phyloP scores from a whole-genome alignment of 164 flowering plant species.

The Vitis amurensis region DNA sequence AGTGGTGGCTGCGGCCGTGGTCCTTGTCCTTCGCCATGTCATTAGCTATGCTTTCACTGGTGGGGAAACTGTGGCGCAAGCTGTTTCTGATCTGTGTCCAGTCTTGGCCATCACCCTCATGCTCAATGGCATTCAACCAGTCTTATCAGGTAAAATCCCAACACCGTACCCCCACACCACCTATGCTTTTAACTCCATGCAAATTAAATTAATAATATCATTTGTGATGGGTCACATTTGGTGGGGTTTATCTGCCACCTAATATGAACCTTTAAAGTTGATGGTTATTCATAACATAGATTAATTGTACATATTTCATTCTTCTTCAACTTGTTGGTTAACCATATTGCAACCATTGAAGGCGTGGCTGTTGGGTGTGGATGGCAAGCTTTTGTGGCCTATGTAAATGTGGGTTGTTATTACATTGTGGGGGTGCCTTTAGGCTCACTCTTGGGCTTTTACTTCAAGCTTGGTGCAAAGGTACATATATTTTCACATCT shows the following conservation, averaged over 20 bases:
- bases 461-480: conserved; percentile 36
- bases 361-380: conserved; percentile 52
- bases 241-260: too few relatives aligned
- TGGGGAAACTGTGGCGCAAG: conserved; percentile 26
- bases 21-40: conserved; percentile 22
- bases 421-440: conserved; percentile 35
- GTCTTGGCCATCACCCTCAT: conserved; percentile 23
- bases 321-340: too few relatives aligned
- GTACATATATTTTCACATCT: conserved; percentile 3
- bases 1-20: conserved; percentile 6
- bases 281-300: too few relatives aligned
- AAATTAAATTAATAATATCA: too few relatives aligned
- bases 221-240: too few relatives aligned
- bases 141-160: conserved; percentile 32
- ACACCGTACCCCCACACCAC: too few relatives aligned
- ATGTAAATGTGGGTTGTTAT: conserved; percentile 40
- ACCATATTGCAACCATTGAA: not conserved
- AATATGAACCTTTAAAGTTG: too few relatives aligned
- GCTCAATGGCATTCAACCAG: conserved; percentile 43
- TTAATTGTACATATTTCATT: too few relatives aligned
- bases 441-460: conserved; percentile 33
- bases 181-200: too few relatives aligned
- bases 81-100: conserved; percentile 35
- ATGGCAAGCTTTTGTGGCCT: conserved; percentile 47
- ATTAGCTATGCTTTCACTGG: conserved; percentile 33